Evolutionary conservation across 108 stramenopile species (phyloP), one percentile per base, ranked within the genome.

Genomic region (Cyclotella distinguenda): DNA sequence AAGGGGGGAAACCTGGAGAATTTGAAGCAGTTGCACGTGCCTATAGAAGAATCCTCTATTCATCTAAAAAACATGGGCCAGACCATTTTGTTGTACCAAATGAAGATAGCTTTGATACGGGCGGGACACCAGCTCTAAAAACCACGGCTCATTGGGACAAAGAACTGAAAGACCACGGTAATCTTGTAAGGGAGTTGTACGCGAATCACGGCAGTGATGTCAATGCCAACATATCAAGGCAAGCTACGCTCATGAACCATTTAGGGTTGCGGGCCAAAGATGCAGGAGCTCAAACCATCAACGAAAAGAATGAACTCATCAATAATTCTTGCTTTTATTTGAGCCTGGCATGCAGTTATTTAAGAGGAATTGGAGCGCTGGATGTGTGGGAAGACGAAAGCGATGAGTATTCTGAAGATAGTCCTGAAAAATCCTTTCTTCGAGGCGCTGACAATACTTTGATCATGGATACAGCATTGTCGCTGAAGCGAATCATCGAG

Each of bases 321-420:
- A 44, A 45, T 22, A 85, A 85, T 61, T 82, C 81, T 32, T 85
- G 84, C 49, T 85, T 85, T 35, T 84, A 85, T 51, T 64, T 85
- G 16, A 79, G 77, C 31, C 44, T 85, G 36, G 79, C 84, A 11
- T 60, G 56, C 13, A 77, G 79, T 46, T 85, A 85, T 58, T 45
- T 85, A 16, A 45, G 63, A 62, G 84, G 84, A 1, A 85, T 85
- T 59, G 84, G 79, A 1, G 84, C 82, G 15, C 36, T 85, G 48
- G 68, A 66, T 7, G 59, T 74, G 10, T 68, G 66, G 56, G 46
- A 60, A 19, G 40, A 21, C 2, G 34, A 39, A 21, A 34, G 23
- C 12, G 31, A 55, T n/a, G 61, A 66, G 4, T 32, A 68, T 16
- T 25, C 26, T 28, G 38, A 60, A 12, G 48, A 46, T 12, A 30